Evolutionary conservation across 78 protist genomes (phyloP), one percentile per base, ranked within the genome.

Genomic region (Dictyostelium capitatum): DNA sequence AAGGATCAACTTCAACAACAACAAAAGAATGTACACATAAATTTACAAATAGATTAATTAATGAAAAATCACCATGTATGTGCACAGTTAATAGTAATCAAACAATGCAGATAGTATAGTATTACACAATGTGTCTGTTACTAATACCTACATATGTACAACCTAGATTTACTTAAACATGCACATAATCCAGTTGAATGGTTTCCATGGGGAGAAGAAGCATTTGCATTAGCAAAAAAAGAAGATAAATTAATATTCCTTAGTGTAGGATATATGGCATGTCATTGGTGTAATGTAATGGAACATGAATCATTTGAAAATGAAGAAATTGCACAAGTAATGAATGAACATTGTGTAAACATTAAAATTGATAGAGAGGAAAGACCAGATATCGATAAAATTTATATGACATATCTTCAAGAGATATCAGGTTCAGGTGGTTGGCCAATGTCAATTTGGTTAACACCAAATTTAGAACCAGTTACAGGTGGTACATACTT

Each of bases 271-370:
- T 97, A 97, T 75, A 79, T 92, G 48, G 96, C 98, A 15, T 97
- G 98, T 74, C 98, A 97, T 53, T 93, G 32, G 25, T 97, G 98
- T 75, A 97, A 96, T 83, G 97, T 96, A n/a, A 97, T 97, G 98
- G 96, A 79, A 11, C 46, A 46, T 20, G 97, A 97, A 75, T 92
- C 89, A 30, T 96, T 97, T 65, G 97, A 97, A 28, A 89, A 67
- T 51, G 70, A 6, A 23, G 75, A 47, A 3, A 78, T 97, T 51
- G 98, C 98, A 10, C 56, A 53, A 25, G 78, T 97, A 28, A 95
- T 97, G 98, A 97, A 97, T 79, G 83, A 95, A 4, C 28, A 48
- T 43, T 97, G 97, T 84, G 70, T 97, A 32, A 97, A 97, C 62
- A 89, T 97, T 51, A 97, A 97, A 48, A 97, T 97, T 14, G 98